These are phyloP conservation scores for Colletotrichum musicola DNA, from an alignment of 2,329 filamentous ascomycete species.

Conservation along the genomic window DNA sequence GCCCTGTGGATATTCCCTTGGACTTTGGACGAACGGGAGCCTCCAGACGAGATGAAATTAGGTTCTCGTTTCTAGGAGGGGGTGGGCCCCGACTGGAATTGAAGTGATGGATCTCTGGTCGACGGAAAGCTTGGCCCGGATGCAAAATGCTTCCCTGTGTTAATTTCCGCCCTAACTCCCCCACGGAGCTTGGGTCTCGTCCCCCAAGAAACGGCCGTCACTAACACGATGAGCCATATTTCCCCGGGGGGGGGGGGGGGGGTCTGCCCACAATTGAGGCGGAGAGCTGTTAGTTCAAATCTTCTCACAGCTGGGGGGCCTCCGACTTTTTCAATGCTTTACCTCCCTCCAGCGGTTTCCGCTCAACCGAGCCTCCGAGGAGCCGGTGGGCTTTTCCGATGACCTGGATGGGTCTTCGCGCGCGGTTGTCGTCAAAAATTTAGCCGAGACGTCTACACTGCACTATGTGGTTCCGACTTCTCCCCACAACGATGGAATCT, in stretches of 20 bases:
- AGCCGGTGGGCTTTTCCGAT: conserved; percentile 4
- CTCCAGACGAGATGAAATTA: conserved; percentile 20
- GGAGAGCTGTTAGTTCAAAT: not conserved
- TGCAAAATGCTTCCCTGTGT: conserved; percentile 23
- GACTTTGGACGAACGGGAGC: conserved; percentile 25
- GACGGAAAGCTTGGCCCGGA: conserved; percentile 23
- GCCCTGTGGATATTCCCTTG: conserved; percentile 9
- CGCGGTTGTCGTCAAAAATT: conserved; percentile 1
- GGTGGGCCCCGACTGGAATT: conserved; percentile 11
- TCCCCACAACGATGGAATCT: not conserved
- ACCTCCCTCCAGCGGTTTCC: not conserved
- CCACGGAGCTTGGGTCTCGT: not conserved
- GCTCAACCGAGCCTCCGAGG: not conserved
- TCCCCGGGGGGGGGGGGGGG: no score
- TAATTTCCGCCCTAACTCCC: not conserved
- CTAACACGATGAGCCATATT: conserved; percentile 5
- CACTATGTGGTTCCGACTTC: no score
- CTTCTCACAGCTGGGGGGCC: conserved; percentile 1
- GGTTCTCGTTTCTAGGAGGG: conserved; percentile 20
- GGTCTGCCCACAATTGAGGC: not conserved
- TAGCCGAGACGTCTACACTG: not conserved
- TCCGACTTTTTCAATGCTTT: not conserved
- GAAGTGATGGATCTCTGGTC: conserved; percentile 24
- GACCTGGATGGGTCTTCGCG: conserved; percentile 6
- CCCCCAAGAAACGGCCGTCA: not conserved